A percentile compares a stretch with the other conserved stretches of the same genome.
These are phyloP conservation scores for Penicillium sp. DNA, from an alignment of 2,329 filamentous ascomycete species.

Conservation along the genomic window DNA sequence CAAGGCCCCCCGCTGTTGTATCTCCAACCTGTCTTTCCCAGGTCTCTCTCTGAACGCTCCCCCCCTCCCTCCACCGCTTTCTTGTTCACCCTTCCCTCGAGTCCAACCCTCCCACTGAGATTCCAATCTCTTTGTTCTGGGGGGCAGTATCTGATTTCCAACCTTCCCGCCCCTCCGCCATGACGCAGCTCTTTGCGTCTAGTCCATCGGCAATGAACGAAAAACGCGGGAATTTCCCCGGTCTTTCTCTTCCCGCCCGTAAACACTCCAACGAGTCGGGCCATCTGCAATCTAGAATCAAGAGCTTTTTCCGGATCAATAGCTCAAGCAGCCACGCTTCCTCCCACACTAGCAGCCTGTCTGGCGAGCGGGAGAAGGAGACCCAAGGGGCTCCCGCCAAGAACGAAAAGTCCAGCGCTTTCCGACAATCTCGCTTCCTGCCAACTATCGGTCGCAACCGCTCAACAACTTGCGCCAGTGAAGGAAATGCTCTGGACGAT, in stretches of 20 bases:
- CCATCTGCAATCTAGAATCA: conserved; percentile 64
- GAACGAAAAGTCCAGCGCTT: conserved; percentile 63
- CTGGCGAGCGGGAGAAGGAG: conserved; percentile 38
- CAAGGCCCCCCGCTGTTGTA: conserved; percentile 11
- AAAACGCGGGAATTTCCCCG: conserved; percentile 48
- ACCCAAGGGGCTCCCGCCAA: conserved; percentile 50
- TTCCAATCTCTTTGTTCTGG: conserved; percentile 2
- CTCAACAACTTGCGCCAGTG: conserved; percentile 86
- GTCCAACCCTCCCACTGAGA: conserved; percentile 7
- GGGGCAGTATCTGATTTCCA: not conserved
- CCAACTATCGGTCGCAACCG: conserved; percentile 83
- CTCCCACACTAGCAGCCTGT: conserved; percentile 35
- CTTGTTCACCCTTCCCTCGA: conserved; percentile 10
- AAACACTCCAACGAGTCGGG: conserved; percentile 44
- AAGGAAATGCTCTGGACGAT: conserved; percentile 88
- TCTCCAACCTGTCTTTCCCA: conserved; percentile 18
- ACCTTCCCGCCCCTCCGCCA: conserved; percentile 22
- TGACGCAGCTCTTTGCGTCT: conserved; percentile 47
- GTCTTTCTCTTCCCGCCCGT: conserved; percentile 46
- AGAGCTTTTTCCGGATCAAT: conserved; percentile 69
- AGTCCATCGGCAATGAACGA: conserved; percentile 44
- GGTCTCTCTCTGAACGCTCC: conserved; percentile 9
- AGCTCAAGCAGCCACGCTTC: conserved; percentile 49
- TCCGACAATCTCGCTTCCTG: conserved; percentile 86
- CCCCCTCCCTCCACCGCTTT: conserved; percentile 9